Evolutionary conservation across 192 early-diverging fungal species (phyloP).

Genomic region (Linnemannia exigua): DNA sequence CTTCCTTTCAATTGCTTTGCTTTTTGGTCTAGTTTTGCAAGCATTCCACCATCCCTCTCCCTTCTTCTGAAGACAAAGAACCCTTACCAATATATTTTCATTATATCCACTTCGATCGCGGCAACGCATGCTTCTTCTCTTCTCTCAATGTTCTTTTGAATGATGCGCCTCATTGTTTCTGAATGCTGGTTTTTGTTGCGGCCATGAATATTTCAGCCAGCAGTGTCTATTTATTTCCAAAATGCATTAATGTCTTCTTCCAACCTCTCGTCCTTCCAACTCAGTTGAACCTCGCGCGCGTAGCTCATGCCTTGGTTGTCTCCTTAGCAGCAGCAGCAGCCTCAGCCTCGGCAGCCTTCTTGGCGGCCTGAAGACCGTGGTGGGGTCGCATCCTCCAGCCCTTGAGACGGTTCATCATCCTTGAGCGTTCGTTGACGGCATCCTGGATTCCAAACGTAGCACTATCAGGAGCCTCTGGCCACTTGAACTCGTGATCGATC

Average conservation of each 20-base stretch:
- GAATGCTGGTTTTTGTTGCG: neutral
- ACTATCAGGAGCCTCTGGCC: conserved; percentile 61
- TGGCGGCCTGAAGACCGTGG: conserved; percentile 54
- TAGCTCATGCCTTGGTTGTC: conserved; percentile 52
- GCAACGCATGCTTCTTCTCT: neutral
- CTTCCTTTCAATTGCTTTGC: neutral
- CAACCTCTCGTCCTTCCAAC: neutral
- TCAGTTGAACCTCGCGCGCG: neutral
- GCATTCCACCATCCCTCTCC: neutral
- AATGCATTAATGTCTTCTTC: neutral
- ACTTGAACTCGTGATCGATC: conserved; percentile 64
- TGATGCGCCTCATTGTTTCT: neutral
- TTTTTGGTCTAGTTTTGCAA: neutral
- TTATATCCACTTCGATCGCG: neutral
- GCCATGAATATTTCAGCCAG: neutral
- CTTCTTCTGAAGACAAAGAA: neutral
- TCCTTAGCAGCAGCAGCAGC: conserved; percentile 37
- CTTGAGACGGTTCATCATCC: conserved; percentile 63
- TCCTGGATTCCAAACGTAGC: conserved; percentile 59
- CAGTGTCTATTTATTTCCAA: neutral
- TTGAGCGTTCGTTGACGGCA: conserved; percentile 55
- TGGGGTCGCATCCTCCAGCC: conserved; percentile 66
- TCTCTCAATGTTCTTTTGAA: neutral
- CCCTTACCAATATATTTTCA: neutral
- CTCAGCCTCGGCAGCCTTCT: conserved; percentile 51